Evolutionary conservation across 2,329 filamentous ascomycete species (phyloP).

Genomic region (Balansia obtecta): DNA sequence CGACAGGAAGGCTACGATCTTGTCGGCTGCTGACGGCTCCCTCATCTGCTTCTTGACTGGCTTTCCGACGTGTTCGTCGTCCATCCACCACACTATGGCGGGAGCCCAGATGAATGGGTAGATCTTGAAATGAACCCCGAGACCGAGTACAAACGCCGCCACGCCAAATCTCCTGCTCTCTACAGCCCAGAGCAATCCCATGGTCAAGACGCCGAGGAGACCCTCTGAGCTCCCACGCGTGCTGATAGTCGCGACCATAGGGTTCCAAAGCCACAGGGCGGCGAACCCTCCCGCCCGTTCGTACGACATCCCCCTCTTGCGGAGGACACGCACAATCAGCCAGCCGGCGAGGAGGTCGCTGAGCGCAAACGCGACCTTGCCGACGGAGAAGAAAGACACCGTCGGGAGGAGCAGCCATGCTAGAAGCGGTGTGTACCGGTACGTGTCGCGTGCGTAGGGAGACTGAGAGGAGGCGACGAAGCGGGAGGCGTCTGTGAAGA

Average conservation of each 20-base stretch:
- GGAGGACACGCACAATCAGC: constrained; percentile 42
- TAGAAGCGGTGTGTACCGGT: constrained; percentile 89
- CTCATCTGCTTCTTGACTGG: background rate
- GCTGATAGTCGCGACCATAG: constrained; percentile 96
- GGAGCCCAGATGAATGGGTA: constrained; percentile 94
- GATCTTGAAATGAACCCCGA: constrained; percentile 94
- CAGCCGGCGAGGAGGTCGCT: constrained; percentile 79
- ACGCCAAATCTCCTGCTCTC: constrained; percentile 47
- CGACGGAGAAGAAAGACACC: constrained; percentile 66
- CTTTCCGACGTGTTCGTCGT: constrained; percentile 33
- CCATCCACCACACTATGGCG: constrained; percentile 71
- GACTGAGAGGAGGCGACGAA: constrained; percentile 55
- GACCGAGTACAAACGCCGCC: constrained; percentile 64
- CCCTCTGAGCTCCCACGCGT: constrained; percentile 92
- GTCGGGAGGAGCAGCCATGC: constrained; percentile 87
- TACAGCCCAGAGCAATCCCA: constrained; percentile 73
- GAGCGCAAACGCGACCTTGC: constrained; percentile 74
- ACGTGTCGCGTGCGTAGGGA: constrained; percentile 84
- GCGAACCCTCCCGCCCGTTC: constrained; percentile 60
- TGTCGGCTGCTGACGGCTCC: constrained; percentile 11
- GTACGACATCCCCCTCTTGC: constrained; percentile 31
- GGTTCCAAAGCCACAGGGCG: constrained; percentile 86
- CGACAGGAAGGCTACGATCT: constrained; percentile 34
- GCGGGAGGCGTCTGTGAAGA: constrained; percentile 90
- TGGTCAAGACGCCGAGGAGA: constrained; percentile 71